Percentiles rank a stretch among this genome's conserved stretches.
These are phyloP conservation scores for Halteria grandinella DNA, from an alignment of 73 alveolate genomes.

Conservation along the genomic window DNA sequence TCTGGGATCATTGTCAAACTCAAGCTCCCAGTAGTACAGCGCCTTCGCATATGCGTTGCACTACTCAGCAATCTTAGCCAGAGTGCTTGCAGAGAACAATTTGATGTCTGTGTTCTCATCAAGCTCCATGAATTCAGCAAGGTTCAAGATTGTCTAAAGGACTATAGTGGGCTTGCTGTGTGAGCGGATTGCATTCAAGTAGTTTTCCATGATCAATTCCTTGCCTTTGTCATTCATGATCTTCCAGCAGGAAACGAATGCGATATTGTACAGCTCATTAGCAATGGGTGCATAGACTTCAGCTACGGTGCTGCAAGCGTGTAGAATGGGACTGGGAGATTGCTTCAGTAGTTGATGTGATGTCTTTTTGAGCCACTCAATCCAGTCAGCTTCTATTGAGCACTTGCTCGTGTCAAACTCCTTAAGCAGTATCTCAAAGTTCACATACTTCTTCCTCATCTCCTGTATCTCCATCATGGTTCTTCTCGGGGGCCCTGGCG, in stretches of 20 bases:
- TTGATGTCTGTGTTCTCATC: constrained; percentile 90
- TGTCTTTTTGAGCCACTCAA: constrained; percentile 95
- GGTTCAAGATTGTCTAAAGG: constrained; percentile 88
- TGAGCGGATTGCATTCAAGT: constrained; percentile 79
- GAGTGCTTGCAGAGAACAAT: constrained; percentile 84
- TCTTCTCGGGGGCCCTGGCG: constrained; percentile 19
- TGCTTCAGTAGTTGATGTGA: constrained; percentile 81
- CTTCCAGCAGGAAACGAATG: constrained; percentile 94
- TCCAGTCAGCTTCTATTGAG: constrained; percentile 93
- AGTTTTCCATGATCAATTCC: constrained; percentile 72
- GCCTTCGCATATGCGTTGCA: constrained; percentile 99
- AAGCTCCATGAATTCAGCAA: constrained; percentile 96
- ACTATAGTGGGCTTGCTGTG: constrained; percentile 84
- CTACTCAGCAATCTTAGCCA: constrained; percentile 94
- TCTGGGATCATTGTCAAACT: constrained; percentile 85
- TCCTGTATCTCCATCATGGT: constrained; percentile 47
- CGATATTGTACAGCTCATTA: constrained; percentile 91
- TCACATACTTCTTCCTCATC: constrained; percentile 50
- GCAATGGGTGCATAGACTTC: constrained; percentile 91
- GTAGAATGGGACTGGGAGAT: constrained; percentile 90
- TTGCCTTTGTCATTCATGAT: constrained; percentile 82
- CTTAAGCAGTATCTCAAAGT: constrained; percentile 53
- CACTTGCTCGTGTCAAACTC: constrained; percentile 87
- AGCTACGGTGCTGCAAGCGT: constrained; percentile 89
- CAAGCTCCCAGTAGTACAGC: constrained; percentile 93